Evolutionary conservation across 192 early-diverging fungal genomes (phyloP), one percentile per base, ranked within the genome.

Genomic region (Gaertneriomyces semiglobifer): DNA sequence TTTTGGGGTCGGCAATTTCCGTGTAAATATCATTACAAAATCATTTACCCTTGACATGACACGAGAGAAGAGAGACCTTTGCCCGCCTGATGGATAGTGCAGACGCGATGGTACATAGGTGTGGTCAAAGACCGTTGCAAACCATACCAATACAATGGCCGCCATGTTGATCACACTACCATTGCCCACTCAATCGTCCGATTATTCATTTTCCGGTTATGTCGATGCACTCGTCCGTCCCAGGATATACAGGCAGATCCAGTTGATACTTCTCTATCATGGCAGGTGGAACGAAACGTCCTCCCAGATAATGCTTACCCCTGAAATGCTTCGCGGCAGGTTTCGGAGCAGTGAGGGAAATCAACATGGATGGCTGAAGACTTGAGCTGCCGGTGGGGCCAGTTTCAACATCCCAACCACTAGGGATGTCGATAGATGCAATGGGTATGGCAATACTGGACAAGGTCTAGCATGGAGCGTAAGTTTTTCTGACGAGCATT

Each of bases 281-380:
- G 3, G 78, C 75, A 45, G 81, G 88, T 1, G 93, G 88, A 6
- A 94, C 84, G 71, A 98, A 98, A 0, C 96, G 79, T 7, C 96
- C 94, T 5, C 96, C 94, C 43, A 98, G 77, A 57, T 88, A 79
- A 52, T 82, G 79, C 14, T 75, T 76, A 47, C 94, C 95, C 6
- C 65, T 77, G 69, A 92, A 95, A 8, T 75, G 48, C 6, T 73
- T 62, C 6, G 89, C 92, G 64, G 91, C 86, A 39, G 77, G 60
- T 73, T 99, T 99, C 53, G 96, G 96, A 1, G 89, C 87, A 6
- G 95, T 99, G 55, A 99, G 77, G 6, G 94, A 97, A 0, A 99
- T 79, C 4, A 99, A 80, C 77, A 92, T 88, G 19, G 83, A 79
- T 9, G 93, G 95, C n/a, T 82, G 73, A 44, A 94, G 79, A 3